A percentile compares a stretch with the other conserved stretches of the same genome.
Conservation (phyloP, 257 asterid species). For the Plectranthus barbatus region DNA sequence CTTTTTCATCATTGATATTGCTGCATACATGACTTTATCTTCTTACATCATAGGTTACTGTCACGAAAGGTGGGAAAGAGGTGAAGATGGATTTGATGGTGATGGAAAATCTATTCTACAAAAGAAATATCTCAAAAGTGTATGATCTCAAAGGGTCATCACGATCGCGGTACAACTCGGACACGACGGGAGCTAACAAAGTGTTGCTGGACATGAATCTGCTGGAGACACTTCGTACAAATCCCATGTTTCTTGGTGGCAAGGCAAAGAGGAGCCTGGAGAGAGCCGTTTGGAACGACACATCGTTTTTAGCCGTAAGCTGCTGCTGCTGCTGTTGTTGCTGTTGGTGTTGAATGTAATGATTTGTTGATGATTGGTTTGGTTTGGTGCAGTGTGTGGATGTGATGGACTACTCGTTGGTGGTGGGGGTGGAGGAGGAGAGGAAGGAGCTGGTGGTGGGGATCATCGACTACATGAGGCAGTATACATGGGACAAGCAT, state of each 20-base stretch:
- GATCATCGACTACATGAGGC: slow-evolving; percentile 92
- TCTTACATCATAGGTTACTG: slow-evolving; percentile 37
- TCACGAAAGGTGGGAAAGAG: slow-evolving; percentile 79
- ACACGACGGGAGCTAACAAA: slow-evolving; percentile 62
- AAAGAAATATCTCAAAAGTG: slow-evolving; percentile 54
- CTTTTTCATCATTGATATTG: not conserved
- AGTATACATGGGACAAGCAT: slow-evolving; percentile 97
- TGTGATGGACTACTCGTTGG: slow-evolving; percentile 91
- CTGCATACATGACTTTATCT: not conserved
- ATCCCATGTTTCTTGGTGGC: slow-evolving; percentile 85
- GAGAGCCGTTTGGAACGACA: slow-evolving; percentile 98
- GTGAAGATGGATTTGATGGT: slow-evolving; percentile 91
- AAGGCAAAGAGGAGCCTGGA: slow-evolving; percentile 77
- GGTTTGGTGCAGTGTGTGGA: slow-evolving; percentile 68
- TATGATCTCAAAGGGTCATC: slow-evolving; percentile 95
- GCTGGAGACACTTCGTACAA: slow-evolving; percentile 64
- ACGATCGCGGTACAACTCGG: slow-evolving; percentile 74
- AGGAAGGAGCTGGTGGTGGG: slow-evolving; percentile 75
- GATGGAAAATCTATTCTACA: slow-evolving; percentile 93
- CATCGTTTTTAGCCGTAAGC: slow-evolving; percentile 87
- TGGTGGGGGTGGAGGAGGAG: slow-evolving; percentile 91
- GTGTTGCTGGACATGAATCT: slow-evolving; percentile 81
- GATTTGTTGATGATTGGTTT: not conserved
- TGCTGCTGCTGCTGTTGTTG: no score
- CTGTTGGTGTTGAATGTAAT: no score